Base-by-base conservation (phyloP, 2,329 filamentous ascomycete genomes). In the Sordariomycetes sp. region DNA sequence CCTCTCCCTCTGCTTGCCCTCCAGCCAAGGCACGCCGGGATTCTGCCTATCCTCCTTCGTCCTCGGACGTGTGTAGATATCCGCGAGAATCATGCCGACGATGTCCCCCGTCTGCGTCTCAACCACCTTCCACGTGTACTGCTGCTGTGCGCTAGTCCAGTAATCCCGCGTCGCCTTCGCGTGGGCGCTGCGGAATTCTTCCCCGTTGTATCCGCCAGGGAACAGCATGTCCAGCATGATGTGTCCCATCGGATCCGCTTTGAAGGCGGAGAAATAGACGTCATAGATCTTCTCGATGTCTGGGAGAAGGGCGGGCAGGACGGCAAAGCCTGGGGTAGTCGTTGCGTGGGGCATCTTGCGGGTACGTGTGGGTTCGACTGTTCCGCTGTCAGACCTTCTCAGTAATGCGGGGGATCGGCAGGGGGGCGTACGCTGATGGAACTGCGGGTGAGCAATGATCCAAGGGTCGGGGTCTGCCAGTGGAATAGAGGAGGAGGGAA, bases 41-140 rank as follows among this genome's bases (percentile, higher is more conserved):
- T 74, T 74, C 57, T 68, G 68, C 61, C 76, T 71, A 62, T 78
- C 74, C 59, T 74, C 73, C 6, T 70, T 67, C 10, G 68, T 66
- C 25, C 72, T 65, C 62, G 70, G 65, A 24, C 63, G 61, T 56
- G 75, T 59, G 61, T 74, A 75, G 6, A 75, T 67, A 59, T 79
- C 74, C 62, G 71, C 73, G 20, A 79, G 68, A 2, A 70, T 74
- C 72, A 79, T 78, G 54, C 76, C 77, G 24, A 77, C 68, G 40
- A 78, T 71, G 34, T 73, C 69, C 16, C 71, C 71, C 1, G 70
- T 74, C 3, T 69, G 68, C 7, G 69, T 71, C 61, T 79, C 76
- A 28, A 78, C 67, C 54, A 71, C 76, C 65, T 79, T 79, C 60
- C 74, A 67, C 5, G 75, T 79, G 64, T 78, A 76, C 59, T 78